Conservation (phyloP, 129 eudicot genomes). For the carrot (Daucus carota) region DH1_v3.0 NC_030381.2:43217501-43218000, state of each 20-base stretch:
- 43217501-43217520: neutral
- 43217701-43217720: neutral
- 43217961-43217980: too few relatives aligned
- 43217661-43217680: neutral
- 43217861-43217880: too few relatives aligned
- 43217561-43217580: constrained; percentile 66
- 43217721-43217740: neutral
- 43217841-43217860: neutral
- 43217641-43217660: constrained; percentile 5
- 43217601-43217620: constrained; percentile 95
- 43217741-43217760: neutral
- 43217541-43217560: constrained; percentile 78
- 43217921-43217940: too few relatives aligned
- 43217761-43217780: neutral
- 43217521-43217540: constrained; percentile 50
- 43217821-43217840: neutral
- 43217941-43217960: too few relatives aligned
- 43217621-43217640: constrained; percentile 93
- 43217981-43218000: too few relatives aligned
- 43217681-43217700: neutral
- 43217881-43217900: too few relatives aligned
- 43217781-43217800: neutral
- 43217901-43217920: too few relatives aligned
- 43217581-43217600: constrained; percentile 76
- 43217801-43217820: neutral